Percentiles rank a stretch among this genome's conserved stretches.
phyloP scores from a whole-genome alignment of 306 rosid species.

The Prinsepia uniflora region DNA sequence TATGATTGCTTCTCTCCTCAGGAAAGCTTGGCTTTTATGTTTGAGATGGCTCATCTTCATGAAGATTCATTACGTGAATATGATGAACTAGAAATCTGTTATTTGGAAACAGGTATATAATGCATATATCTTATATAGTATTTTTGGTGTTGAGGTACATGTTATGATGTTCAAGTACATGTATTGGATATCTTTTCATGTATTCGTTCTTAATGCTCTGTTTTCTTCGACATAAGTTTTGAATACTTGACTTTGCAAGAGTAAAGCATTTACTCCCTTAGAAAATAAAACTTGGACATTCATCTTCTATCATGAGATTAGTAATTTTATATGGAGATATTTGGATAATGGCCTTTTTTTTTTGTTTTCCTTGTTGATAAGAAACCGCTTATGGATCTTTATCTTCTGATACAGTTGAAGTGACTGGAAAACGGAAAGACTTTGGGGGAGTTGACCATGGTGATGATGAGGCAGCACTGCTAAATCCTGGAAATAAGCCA shows the following conservation, averaged over 20 bases:
- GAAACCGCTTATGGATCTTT: slow-evolving; percentile 15
- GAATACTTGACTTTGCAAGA: background rate
- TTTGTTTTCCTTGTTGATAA: background rate
- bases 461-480: slow-evolving; percentile 86
- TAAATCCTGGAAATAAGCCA: slow-evolving; percentile 72
- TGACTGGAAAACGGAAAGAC: slow-evolving; percentile 71
- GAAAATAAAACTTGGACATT: background rate
- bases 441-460: slow-evolving; percentile 86
- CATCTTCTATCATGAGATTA: background rate
- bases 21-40: slow-evolving; percentile 99
- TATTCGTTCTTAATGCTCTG: background rate
- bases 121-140: slow-evolving; percentile 24
- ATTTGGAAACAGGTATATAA: slow-evolving; percentile 82
- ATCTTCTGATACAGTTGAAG: slow-evolving; percentile 51
- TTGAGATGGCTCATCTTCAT: slow-evolving; percentile 94
- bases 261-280: background rate
- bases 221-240: background rate
- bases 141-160: slow-evolving; percentile 28
- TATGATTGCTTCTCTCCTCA: slow-evolving; percentile 36
- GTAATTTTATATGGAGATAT: slow-evolving; percentile 6
- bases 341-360: background rate
- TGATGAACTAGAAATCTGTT: slow-evolving; percentile 92
- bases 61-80: slow-evolving; percentile 97
- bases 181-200: background rate
- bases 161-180: background rate